Conservation (phyloP, 2,329 filamentous ascomycete genomes). For the Blastomyces parvus region DNA sequence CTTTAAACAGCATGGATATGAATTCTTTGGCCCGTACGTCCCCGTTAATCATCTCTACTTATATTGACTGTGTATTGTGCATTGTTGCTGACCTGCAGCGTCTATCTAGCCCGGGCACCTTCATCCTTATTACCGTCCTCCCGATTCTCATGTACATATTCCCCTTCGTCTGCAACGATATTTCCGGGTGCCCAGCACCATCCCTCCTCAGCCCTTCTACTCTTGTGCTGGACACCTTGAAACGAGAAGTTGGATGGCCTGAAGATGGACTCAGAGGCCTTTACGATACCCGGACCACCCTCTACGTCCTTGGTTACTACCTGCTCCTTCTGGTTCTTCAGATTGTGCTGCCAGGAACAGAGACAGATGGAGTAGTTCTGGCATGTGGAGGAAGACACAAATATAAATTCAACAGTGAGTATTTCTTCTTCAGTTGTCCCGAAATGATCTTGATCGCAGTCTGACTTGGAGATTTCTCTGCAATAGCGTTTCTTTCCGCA, state of each 20-base stretch:
- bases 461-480: neutral
- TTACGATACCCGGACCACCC: slow-evolving; percentile 57
- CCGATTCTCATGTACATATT: slow-evolving; percentile 70
- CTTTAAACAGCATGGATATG: slow-evolving; percentile 5
- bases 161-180: slow-evolving; percentile 82
- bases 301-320: slow-evolving; percentile 70
- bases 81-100: neutral
- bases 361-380: slow-evolving; percentile 61
- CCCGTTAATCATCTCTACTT: neutral
- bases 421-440: neutral
- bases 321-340: slow-evolving; percentile 65
- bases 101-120: slow-evolving; percentile 12
- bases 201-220: slow-evolving; percentile 64
- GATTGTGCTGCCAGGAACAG: slow-evolving; percentile 63
- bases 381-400: slow-evolving; percentile 62
- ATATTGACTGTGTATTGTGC: slow-evolving; percentile 11
- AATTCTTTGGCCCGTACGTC: slow-evolving; percentile 6
- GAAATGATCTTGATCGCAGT: neutral
- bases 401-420: slow-evolving; percentile 69
- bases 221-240: slow-evolving; percentile 61
- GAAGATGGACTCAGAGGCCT: slow-evolving; percentile 59
- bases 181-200: slow-evolving; percentile 81
- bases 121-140: slow-evolving; percentile 62
- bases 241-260: slow-evolving; percentile 74
- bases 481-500: slow-evolving; percentile 62